These are phyloP conservation scores for Coemansia sp. DNA, from an alignment of 192 early-diverging fungal species.

Conservation along the genomic window DNA sequence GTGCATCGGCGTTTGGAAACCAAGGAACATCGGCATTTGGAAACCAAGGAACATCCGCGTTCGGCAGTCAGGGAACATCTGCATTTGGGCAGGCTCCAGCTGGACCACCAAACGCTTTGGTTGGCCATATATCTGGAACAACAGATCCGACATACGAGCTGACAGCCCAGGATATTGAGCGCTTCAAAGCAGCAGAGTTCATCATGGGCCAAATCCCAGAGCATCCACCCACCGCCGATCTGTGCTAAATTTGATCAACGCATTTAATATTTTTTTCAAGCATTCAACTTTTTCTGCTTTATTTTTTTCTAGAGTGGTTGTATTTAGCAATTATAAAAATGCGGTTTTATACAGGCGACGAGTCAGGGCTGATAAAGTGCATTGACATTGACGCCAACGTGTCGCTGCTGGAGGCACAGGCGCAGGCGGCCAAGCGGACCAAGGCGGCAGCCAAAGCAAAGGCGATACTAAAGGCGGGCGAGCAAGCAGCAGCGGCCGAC, in stretches of 20 bases:
- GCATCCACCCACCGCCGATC: conserved; percentile 26
- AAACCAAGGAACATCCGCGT: neutral
- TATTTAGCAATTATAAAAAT: conserved; percentile 15
- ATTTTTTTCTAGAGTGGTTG: neutral
- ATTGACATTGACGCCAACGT: conserved; percentile 47
- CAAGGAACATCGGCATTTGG: conserved; percentile 14
- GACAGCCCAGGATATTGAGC: conserved; percentile 25
- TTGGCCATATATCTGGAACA: neutral
- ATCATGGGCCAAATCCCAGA: conserved; percentile 35
- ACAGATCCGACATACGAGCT: conserved; percentile 25
- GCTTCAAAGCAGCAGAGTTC: conserved; percentile 27
- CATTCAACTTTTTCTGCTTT: conserved; percentile 3
- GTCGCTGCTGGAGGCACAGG: conserved; percentile 40
- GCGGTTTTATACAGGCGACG: conserved; percentile 57
- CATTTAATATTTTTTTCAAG: neutral
- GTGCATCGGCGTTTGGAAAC: conserved; percentile 18
- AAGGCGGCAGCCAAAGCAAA: conserved; percentile 46
- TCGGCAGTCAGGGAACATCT: conserved; percentile 14
- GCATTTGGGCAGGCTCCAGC: conserved; percentile 21
- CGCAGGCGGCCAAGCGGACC: conserved; percentile 44
- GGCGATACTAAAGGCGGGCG: conserved; percentile 17
- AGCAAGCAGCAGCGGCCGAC: conserved; percentile 12
- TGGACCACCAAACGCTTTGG: neutral
- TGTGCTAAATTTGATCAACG: conserved; percentile 4
- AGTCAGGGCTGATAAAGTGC: conserved; percentile 52